Evolutionary conservation across 2,329 filamentous ascomycete species (phyloP).

Genomic region (Clonostachys rosea): DNA sequence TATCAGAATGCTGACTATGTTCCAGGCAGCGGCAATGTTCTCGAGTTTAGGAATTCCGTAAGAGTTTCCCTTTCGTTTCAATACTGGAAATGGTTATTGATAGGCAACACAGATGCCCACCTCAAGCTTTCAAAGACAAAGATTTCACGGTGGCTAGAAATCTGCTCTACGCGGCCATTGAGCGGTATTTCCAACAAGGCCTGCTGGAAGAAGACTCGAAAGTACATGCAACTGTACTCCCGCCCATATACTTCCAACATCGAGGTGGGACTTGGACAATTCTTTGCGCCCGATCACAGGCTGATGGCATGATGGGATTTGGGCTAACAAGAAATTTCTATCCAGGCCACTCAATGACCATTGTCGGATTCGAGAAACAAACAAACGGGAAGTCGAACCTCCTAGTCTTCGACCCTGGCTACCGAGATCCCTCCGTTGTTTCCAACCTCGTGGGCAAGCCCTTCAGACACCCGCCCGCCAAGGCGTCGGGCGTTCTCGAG

Average conservation of each 20-base stretch:
- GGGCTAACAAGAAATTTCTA: neutral
- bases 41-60: neutral
- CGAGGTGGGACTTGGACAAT: constrained; percentile 39
- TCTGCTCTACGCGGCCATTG: constrained; percentile 61
- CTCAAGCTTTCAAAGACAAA: constrained; percentile 52
- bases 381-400: constrained; percentile 62
- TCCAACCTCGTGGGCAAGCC: constrained; percentile 48
- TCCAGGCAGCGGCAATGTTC: no score
- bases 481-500: constrained; percentile 47
- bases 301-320: constrained; percentile 8
- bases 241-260: constrained; percentile 89
- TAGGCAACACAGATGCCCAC: constrained; percentile 45
- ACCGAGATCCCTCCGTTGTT: constrained; percentile 63
- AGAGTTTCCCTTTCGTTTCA: neutral
- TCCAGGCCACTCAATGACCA: constrained; percentile 80
- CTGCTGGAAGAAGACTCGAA: constrained; percentile 39
- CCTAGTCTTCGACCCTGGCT: constrained; percentile 85
- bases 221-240: constrained; percentile 66
- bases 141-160: constrained; percentile 37
- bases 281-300: no score
- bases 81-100: neutral
- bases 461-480: constrained; percentile 33
- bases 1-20: neutral
- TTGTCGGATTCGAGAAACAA: constrained; percentile 75
- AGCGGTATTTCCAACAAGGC: constrained; percentile 68